Base-by-base conservation (phyloP, 495 filamentous ascomycete genomes). In the Penicillium riverlandense region DNA sequence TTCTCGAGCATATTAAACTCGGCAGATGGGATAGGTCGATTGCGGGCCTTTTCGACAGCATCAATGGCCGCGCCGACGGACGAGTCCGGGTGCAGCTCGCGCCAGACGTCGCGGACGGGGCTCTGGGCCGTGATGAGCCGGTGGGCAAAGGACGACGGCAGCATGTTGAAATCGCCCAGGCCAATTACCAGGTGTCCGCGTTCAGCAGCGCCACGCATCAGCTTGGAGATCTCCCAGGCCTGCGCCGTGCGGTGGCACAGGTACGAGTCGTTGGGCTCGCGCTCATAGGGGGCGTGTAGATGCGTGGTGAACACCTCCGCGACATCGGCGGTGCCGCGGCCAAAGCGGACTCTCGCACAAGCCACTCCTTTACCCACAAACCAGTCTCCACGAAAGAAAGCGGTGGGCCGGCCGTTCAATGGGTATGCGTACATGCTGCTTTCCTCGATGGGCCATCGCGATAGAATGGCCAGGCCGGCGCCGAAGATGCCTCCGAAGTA, bases 211-310 rank as follows among this genome's bases (percentile, higher is more conserved):
- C 80, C 86, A 6, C 89, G 83, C 63, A 96, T 84, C 7, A 96
- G 69, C 65, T 95, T 95, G 29, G 90, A 76, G 38, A 97, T 89
- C 65, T 97, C 87, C 92, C 92, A 98, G n/a, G 92, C 85, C 63
- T 98, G 92, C 0, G 92, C 88, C 5, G 84, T 86, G 16, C 90
- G 85, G 53, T 97, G 94, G 60, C 85, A 89, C 15, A 88, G 56
- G 59, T 97, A 96, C 16, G 85, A 89, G 57, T 96, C 89, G 47
- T 88, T 63, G 14, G 78, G 80, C 56, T 88, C 79, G 35, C 72
- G 67, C 57, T 92, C 86, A 59, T 98, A 97, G 3, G 89, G 88
- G 8, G 92, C 85, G 59, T 97, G 92, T 5, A 96, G 75, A 73
- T 94, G 89, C 16, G 92, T 98, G 58, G 86, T 91, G 63, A 98